A percentile compares a stretch with the other conserved stretches of the same genome.
These are phyloP conservation scores for Phytomonas francai DNA, from an alignment of 208 protist species.

Conservation along the genomic window DNA sequence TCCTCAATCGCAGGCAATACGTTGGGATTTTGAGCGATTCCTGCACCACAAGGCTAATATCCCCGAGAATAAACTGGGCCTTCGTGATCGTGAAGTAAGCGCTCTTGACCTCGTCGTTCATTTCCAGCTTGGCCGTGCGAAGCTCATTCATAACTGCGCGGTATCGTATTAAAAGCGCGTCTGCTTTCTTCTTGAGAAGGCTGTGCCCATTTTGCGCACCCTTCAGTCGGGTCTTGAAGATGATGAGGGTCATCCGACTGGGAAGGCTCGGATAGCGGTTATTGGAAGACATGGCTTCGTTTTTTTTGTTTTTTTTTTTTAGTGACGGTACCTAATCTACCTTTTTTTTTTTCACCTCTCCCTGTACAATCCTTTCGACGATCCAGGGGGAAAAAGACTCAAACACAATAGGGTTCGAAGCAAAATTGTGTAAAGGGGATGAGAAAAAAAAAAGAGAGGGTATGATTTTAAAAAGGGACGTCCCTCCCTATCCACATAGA, in stretches of 20 bases:
- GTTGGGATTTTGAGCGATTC: conserved; percentile 90
- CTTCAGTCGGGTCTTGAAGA: conserved; percentile 92
- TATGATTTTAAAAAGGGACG: too few relatives aligned
- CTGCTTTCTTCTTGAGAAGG: conserved; percentile 99
- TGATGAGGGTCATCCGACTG: conserved; percentile 89
- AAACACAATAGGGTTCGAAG: too few relatives aligned
- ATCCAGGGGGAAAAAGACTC: too few relatives aligned
- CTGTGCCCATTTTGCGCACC: conserved; percentile 97
- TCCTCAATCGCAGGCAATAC: conserved; percentile 82
- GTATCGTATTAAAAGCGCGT: conserved; percentile 97
- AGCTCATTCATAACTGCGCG: conserved; percentile 93
- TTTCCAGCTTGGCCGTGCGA: conserved; percentile 80
- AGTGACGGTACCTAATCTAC: too few relatives aligned
- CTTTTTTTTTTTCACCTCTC: too few relatives aligned
- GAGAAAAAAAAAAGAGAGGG: too few relatives aligned
- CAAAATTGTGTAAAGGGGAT: too few relatives aligned
- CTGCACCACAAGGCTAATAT: conserved; percentile 93
- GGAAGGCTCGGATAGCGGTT: conserved; percentile 86
- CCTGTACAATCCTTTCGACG: too few relatives aligned
- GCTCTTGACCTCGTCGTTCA: conserved; percentile 81
- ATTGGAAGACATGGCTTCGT: conserved; percentile 49
- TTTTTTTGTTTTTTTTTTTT: conserved; percentile 6
- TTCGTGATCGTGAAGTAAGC: conserved; percentile 95
- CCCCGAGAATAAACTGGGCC: conserved; percentile 95
- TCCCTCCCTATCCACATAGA: too few relatives aligned